phyloP scores from a whole-genome alignment of 2,329 filamentous ascomycete genomes.

The Aureobasidium subglaciale region DNA sequence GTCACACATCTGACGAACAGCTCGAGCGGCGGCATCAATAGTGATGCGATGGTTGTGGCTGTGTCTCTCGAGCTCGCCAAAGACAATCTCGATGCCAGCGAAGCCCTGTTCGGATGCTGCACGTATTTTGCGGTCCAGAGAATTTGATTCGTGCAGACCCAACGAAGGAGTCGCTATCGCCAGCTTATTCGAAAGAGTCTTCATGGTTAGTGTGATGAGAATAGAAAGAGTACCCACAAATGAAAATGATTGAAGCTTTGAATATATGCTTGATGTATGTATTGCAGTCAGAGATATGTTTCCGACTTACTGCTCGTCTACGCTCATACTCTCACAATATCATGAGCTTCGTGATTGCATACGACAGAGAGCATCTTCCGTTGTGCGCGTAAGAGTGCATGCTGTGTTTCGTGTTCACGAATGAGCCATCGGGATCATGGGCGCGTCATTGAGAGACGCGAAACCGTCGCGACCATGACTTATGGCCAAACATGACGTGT shows the following conservation, averaged over 20 bases:
- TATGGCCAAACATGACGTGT: neutral
- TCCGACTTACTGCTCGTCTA: neutral
- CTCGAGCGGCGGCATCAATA: neutral
- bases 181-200: neutral
- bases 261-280: neutral
- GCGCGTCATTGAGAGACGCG: neutral
- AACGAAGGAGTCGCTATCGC: neutral
- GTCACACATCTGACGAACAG: neutral
- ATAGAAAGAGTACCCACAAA: neutral
- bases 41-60: neutral
- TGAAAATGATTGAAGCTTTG: no score
- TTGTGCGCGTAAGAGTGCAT: no score
- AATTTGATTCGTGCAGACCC: neutral
- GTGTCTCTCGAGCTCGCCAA: neutral
- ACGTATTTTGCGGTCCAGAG: neutral
- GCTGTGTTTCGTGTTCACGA: neutral
- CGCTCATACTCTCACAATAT: no score
- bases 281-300: neutral
- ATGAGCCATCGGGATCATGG: neutral
- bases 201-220: neutral
- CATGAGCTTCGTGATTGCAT: no score
- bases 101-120: neutral
- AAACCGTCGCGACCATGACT: neutral
- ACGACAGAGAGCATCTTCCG: no score
- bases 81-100: conserved; percentile 1